These are phyloP conservation scores for Phytophthora pinifolia DNA, from an alignment of 352 stramenopile species.

Conservation along the genomic window DNA sequence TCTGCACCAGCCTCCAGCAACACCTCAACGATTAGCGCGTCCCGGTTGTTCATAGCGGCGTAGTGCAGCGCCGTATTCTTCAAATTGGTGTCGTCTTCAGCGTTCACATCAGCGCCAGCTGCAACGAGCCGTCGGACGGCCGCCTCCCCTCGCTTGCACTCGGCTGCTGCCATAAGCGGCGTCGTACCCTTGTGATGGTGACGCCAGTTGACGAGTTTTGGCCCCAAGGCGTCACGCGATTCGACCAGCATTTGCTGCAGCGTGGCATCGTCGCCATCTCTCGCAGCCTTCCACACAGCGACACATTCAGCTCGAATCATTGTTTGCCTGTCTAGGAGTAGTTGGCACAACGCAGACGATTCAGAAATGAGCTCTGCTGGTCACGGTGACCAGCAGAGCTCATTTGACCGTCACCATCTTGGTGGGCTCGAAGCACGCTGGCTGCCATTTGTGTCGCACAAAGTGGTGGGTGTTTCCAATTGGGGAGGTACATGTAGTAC, in stretches of 20 bases:
- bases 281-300: slow-evolving; percentile 35
- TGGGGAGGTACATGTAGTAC: too few relatives aligned
- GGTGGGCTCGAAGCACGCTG: too few relatives aligned
- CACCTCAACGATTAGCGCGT: slow-evolving; percentile 45
- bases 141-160: slow-evolving; percentile 24
- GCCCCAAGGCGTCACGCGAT: slow-evolving; percentile 18
- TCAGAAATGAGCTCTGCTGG: too few relatives aligned
- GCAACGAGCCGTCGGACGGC: slow-evolving; percentile 40
- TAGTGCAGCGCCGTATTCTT: slow-evolving; percentile 70
- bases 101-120: slow-evolving; percentile 48
- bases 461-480: too few relatives aligned
- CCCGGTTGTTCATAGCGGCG: slow-evolving; percentile 47
- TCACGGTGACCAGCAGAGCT: too few relatives aligned
- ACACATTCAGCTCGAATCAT: slow-evolving; percentile 39
- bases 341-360: slow-evolving; percentile 5
- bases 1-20: slow-evolving; percentile 51
- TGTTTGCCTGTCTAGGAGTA: background rate
- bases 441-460: too few relatives aligned
- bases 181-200: slow-evolving; percentile 51
- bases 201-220: slow-evolving; percentile 39
- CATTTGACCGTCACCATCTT: too few relatives aligned
- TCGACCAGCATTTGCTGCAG: slow-evolving; percentile 29
- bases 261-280: slow-evolving; percentile 26
- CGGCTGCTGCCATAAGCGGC: slow-evolving; percentile 61
- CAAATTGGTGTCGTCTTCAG: slow-evolving; percentile 39